Evolutionary conservation across 352 stramenopile genomes (phyloP).

Genomic region (Phytophthora vignae): DNA sequence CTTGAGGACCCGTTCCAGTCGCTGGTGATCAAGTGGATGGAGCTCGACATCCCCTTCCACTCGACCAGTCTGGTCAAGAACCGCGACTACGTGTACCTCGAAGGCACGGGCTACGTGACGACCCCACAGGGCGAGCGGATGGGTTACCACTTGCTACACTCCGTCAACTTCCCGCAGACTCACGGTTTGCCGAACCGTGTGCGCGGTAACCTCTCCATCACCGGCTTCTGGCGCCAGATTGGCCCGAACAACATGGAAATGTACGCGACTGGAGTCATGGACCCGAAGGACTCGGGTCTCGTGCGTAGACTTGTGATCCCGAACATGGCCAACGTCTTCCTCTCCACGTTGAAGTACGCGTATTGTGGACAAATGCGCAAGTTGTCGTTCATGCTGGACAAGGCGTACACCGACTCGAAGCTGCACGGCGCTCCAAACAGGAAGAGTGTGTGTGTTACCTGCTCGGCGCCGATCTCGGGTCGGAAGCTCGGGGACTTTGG

Average conservation of each 20-base stretch:
- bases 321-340: conserved; percentile 28
- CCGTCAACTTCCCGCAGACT: conserved; percentile 29
- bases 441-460: conserved; percentile 42
- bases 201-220: conserved; percentile 52
- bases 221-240: conserved; percentile 57
- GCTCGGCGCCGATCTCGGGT: conserved; percentile 20
- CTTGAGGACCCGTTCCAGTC: conserved; percentile 37
- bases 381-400: conserved; percentile 38
- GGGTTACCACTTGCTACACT: conserved; percentile 37
- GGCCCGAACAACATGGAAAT: conserved; percentile 46
- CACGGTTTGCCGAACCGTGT: conserved; percentile 45
- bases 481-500: conserved; percentile 31
- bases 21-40: conserved; percentile 47
- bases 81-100: conserved; percentile 54
- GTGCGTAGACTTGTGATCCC: conserved; percentile 34
- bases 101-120: conserved; percentile 33
- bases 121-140: conserved; percentile 33
- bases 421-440: conserved; percentile 31
- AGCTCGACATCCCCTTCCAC: conserved; percentile 37
- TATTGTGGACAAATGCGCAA: conserved; percentile 44
- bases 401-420: conserved; percentile 27
- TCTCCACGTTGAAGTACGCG: conserved; percentile 32
- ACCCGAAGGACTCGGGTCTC: conserved; percentile 30
- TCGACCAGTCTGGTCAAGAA: conserved; percentile 39
- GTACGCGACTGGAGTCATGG: conserved; percentile 43